Conservation (phyloP, 768 basidiomycete species). For the Auriscalpium microsporum region DNA sequence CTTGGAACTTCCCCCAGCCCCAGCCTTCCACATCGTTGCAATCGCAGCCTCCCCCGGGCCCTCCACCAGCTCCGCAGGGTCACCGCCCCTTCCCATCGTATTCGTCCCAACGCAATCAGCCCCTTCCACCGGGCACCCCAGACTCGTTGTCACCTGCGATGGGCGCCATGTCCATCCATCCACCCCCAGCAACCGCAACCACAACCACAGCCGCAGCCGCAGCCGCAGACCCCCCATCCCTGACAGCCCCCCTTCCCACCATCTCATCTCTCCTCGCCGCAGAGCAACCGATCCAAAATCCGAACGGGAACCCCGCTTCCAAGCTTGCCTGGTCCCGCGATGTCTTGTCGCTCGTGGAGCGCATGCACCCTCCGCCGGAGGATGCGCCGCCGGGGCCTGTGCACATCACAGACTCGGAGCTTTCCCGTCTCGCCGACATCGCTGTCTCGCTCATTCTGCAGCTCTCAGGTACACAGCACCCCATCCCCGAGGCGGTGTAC, state of each 20-base stretch:
- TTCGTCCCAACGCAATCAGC: conserved; percentile 16
- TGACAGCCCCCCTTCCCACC: conserved; percentile 66
- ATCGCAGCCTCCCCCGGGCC: conserved; percentile 8
- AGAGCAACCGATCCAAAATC: conserved; percentile 41
- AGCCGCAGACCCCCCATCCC: conserved; percentile 30
- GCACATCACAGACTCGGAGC: conserved; percentile 47
- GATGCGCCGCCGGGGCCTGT: conserved; percentile 36
- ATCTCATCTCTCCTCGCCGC: conserved; percentile 48
- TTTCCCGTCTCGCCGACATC: conserved; percentile 50
- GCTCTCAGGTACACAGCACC: conserved; percentile 34
- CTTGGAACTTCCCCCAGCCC: conserved; percentile 21
- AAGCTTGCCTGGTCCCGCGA: conserved; percentile 78
- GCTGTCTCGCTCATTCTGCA: conserved; percentile 61
- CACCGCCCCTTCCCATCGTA: conserved; percentile 18
- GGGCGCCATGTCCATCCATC: conserved; percentile 10
- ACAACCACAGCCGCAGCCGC: conserved; percentile 14
- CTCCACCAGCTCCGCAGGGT: conserved; percentile 17
- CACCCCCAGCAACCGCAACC: conserved; percentile 15
- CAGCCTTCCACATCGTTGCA: conserved; percentile 11
- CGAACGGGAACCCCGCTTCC: conserved; percentile 46
- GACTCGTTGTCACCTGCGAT: conserved; percentile 8
- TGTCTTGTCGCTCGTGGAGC: conserved; percentile 72
- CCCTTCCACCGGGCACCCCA: conserved; percentile 12
- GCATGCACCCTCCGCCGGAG: conserved; percentile 18
- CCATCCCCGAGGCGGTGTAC: conserved; percentile 67